Evolutionary conservation across 352 stramenopile species (phyloP), one percentile per base, ranked within the genome.

Genomic region (Phytophthora sp.): DNA sequence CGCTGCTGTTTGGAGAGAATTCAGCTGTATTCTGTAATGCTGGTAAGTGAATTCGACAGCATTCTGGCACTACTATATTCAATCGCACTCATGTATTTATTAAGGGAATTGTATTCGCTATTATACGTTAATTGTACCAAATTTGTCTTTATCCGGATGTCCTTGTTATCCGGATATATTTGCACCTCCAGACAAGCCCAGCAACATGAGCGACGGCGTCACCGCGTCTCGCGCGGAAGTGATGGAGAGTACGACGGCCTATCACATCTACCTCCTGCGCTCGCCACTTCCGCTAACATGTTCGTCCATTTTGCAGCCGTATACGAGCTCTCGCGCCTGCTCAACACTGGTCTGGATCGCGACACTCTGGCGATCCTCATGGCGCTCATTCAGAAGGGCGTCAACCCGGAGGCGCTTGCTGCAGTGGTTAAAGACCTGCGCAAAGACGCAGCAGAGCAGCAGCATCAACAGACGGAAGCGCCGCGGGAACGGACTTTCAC

Each of bases 391-490:
- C 85, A 97, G 66, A 93, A 91, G 53, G 91, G 91, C 57, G 90
- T 96, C 23, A 96, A 97, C 73, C 91, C 91, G 0, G 91, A 97
- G 57, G 89, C 89, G 24, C 73, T 97, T 7, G 91, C 91, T 21
- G 74, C 80, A 27, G 89, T 97, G 15, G 89, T 97, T n/a, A 93
- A 94, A 73, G 90, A 97, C 21, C 75, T 97, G n/a, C 80, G 87
- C 1, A 86, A 80, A 50, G 83, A 92, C n/a, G 80, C 85, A 35
- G 76, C 74, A 20, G 73, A 66, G 18, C 63, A 70, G 23, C 54
- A 62, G 15, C 57, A 69, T 50, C 57, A 64, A 18, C 58, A 66
- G 53, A 49, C 29, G 27, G 62, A 76, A 57, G 31, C 41, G 11
- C 49, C 63, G 7, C 46, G 58, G 16, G 66, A 63, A 60, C 73